phyloP scores from a whole-genome alignment of 2,329 filamentous ascomycete species.

The Clarireedia homoeocarpa region DNA sequence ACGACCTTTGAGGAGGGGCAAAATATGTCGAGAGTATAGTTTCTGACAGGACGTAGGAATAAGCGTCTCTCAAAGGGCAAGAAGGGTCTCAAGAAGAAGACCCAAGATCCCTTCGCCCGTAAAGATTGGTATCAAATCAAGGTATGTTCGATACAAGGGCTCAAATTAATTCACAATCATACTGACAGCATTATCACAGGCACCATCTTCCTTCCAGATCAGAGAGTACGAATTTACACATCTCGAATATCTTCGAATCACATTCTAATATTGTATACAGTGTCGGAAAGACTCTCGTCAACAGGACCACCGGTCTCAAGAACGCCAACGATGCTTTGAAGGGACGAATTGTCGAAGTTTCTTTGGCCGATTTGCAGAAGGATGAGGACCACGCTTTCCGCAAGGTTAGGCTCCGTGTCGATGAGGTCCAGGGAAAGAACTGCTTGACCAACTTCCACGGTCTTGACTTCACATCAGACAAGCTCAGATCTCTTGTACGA shows the following conservation, averaged over 20 bases:
- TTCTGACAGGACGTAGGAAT: constrained; percentile 57
- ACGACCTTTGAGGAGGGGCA: constrained; percentile 17
- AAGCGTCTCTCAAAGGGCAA: constrained; percentile 99
- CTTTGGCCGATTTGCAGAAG: constrained; percentile 97
- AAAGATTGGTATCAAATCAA: constrained; percentile 99
- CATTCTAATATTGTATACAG: constrained; percentile 45
- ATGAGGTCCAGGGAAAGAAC: constrained; percentile 99
- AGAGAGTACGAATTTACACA: constrained; percentile 62
- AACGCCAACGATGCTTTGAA: constrained; percentile 99
- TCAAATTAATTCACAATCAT: background rate
- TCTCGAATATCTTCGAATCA: constrained; percentile 15
- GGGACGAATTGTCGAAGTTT: constrained; percentile 98
- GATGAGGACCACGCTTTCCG: constrained; percentile 99
- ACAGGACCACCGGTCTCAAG: constrained; percentile 99
- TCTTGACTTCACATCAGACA: constrained; percentile 99
- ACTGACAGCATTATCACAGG: constrained; percentile 43
- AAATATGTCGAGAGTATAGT: constrained; percentile 10
- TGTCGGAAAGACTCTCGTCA: constrained; percentile 99
- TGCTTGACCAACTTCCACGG: constrained; percentile 99
- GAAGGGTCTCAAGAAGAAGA: constrained; percentile 99
- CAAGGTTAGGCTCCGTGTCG: constrained; percentile 97
- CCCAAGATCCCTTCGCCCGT: constrained; percentile 90
- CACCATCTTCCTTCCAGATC: constrained; percentile 89
- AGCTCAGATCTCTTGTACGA: constrained; percentile 96
- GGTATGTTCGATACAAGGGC: constrained; percentile 40